phyloP scores from a whole-genome alignment of 768 basidiomycete species.

The Saitozyma sp. region DNA sequence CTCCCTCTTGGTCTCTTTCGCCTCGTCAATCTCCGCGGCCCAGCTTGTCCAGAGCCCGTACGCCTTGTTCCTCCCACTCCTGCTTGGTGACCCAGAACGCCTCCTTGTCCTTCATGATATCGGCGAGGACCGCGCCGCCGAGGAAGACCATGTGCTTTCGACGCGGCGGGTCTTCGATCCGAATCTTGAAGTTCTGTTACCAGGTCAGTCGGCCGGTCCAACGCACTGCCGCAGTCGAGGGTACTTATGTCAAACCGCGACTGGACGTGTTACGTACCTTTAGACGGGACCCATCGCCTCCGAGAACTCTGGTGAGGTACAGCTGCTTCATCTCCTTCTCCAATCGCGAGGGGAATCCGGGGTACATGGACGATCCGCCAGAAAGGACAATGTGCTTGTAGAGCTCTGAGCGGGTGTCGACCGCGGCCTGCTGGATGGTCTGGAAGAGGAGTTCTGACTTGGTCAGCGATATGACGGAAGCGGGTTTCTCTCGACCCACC shows the following conservation, averaged over 20 bases:
- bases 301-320: constrained; percentile 86
- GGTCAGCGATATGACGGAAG: constrained; percentile 2
- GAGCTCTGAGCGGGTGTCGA: constrained; percentile 83
- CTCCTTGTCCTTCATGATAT: constrained; percentile 93
- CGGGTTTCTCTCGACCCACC: constrained; percentile 57
- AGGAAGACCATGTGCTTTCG: constrained; percentile 99
- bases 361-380: constrained; percentile 98
- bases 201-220: not conserved
- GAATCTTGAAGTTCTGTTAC: constrained; percentile 97
- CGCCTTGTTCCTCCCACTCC: constrained; percentile 92
- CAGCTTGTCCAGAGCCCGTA: constrained; percentile 78
- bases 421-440: constrained; percentile 86
- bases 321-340: constrained; percentile 99
- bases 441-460: constrained; percentile 87
- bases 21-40: constrained; percentile 58
- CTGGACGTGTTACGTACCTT: constrained; percentile 64
- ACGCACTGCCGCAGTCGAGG: not conserved
- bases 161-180: constrained; percentile 95
- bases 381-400: constrained; percentile 98
- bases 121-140: constrained; percentile 95
- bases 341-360: constrained; percentile 89
- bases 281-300: constrained; percentile 75
- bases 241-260: not conserved
- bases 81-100: constrained; percentile 95
- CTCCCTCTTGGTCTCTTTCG: too few relatives aligned